Evolutionary conservation across 192 early-diverging fungal species (phyloP).

Genomic region (Coemansia sp.): DNA sequence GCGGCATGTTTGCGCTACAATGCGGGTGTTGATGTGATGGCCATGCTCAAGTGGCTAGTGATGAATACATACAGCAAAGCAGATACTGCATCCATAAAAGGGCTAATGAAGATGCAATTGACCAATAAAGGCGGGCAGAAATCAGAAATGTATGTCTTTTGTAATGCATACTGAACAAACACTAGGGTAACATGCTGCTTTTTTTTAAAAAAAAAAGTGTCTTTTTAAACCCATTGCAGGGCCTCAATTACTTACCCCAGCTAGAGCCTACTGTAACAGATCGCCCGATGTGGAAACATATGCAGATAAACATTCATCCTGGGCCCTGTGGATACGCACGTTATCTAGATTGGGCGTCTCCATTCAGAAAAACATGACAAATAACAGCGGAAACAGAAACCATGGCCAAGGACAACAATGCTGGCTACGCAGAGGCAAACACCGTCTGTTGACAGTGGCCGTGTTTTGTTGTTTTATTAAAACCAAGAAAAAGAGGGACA

Average conservation of each 20-base stretch:
- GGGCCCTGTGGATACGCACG: not conserved
- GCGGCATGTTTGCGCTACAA: not conserved
- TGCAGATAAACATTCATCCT: not conserved
- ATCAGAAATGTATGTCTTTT: not conserved
- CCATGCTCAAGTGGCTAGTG: not conserved
- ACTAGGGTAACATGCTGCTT: not conserved
- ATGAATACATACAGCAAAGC: not conserved
- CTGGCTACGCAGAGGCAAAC: not conserved
- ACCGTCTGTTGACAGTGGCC: not conserved
- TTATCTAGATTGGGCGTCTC: not conserved
- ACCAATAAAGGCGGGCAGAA: not conserved
- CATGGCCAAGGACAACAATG: not conserved
- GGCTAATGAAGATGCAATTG: not conserved
- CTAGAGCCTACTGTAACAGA: not conserved
- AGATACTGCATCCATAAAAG: not conserved
- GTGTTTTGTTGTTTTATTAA: not conserved
- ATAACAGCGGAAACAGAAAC: constrained; percentile 2
- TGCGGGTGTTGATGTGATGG: not conserved
- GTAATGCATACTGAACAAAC: not conserved
- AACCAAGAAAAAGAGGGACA: not conserved
- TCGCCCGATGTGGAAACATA: not conserved
- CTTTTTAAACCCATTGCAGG: not conserved
- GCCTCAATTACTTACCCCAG: not conserved
- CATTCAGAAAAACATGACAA: not conserved
- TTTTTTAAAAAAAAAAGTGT: not conserved